Conservation (phyloP, 1,284 basidiomycete genomes). For the Microbotryum violaceum region DNA sequence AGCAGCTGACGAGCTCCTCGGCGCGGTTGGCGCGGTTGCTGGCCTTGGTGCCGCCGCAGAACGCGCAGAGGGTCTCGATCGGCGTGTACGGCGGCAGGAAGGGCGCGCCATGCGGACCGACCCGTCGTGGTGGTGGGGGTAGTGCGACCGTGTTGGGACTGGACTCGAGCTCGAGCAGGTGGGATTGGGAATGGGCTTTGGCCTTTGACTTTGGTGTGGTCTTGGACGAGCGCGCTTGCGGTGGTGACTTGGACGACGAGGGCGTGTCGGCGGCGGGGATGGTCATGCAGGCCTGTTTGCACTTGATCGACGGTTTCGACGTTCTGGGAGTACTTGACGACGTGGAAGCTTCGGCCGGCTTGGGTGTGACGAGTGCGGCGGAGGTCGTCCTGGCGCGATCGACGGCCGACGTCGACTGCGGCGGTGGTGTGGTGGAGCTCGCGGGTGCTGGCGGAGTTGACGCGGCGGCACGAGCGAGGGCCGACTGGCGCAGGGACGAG, state of each 20-base stretch:
- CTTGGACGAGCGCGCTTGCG: neutral
- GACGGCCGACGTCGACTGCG: neutral
- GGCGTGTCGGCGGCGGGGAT: neutral
- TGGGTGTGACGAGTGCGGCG: neutral
- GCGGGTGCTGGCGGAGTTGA: neutral
- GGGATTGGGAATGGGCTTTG: too few relatives aligned
- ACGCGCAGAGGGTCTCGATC: constrained; percentile 36
- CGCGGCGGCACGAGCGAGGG: neutral
- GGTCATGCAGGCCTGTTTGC: neutral
- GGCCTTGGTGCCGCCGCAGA: constrained; percentile 34
- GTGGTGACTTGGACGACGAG: neutral
- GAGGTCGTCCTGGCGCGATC: neutral
- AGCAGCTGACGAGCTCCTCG: constrained; percentile 38
- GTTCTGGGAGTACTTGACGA: neutral
- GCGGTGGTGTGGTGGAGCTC: too few relatives aligned
- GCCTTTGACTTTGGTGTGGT: neutral
- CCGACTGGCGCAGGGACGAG: neutral
- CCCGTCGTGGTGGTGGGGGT: constrained; percentile 13
- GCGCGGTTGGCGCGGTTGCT: constrained; percentile 26
- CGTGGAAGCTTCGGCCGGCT: neutral
- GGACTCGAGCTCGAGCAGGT: too few relatives aligned
- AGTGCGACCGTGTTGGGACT: neutral
- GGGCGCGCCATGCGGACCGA: constrained; percentile 12
- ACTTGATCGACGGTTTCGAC: neutral
- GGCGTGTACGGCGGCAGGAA: constrained; percentile 19